phyloP scores from a whole-genome alignment of 306 rosid species.

The Lupinus albus region DNA sequence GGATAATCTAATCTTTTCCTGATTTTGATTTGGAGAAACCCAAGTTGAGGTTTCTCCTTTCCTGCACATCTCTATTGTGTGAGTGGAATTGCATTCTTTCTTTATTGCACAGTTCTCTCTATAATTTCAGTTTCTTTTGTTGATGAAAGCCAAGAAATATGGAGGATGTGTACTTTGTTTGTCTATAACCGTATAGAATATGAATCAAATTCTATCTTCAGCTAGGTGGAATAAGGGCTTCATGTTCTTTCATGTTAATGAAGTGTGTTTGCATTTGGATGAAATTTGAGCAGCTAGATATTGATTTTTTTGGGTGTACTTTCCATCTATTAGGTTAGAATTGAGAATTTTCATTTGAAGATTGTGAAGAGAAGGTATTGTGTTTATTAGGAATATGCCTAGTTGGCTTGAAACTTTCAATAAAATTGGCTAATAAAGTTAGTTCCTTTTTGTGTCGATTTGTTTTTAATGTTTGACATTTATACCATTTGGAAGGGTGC shows the following conservation, averaged over 20 bases:
- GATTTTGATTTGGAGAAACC: conserved; percentile 53
- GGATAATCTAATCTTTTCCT: conserved; percentile 44
- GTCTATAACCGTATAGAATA: conserved; percentile 24
- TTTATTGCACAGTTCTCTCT: conserved; percentile 27
- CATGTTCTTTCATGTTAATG: conserved; percentile 25
- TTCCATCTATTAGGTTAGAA: conserved; percentile 41
- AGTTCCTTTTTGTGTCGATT: conserved; percentile 13
- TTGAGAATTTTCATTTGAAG: conserved; percentile 35
- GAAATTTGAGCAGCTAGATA: conserved; percentile 35
- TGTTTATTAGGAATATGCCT: conserved; percentile 1
- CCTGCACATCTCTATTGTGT: conserved; percentile 42
- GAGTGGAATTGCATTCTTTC: conserved; percentile 39
- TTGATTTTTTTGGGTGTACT: conserved; percentile 35
- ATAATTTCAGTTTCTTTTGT: conserved; percentile 33
- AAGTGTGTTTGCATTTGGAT: conserved; percentile 39
- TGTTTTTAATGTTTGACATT: conserved; percentile 23
- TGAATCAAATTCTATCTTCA: conserved; percentile 27
- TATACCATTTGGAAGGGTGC: neutral
- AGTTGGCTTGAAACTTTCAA: conserved; percentile 12
- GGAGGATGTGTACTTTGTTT: conserved; percentile 15
- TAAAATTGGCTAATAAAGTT: conserved; percentile 21
- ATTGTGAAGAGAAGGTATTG: conserved; percentile 38
- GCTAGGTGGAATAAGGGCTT: conserved; percentile 35
- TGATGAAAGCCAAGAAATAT: conserved; percentile 24
- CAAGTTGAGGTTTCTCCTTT: conserved; percentile 56